These are phyloP conservation scores for Candolleomyces eurysporus DNA, from an alignment of 768 basidiomycete species.

Conservation along the genomic window DNA sequence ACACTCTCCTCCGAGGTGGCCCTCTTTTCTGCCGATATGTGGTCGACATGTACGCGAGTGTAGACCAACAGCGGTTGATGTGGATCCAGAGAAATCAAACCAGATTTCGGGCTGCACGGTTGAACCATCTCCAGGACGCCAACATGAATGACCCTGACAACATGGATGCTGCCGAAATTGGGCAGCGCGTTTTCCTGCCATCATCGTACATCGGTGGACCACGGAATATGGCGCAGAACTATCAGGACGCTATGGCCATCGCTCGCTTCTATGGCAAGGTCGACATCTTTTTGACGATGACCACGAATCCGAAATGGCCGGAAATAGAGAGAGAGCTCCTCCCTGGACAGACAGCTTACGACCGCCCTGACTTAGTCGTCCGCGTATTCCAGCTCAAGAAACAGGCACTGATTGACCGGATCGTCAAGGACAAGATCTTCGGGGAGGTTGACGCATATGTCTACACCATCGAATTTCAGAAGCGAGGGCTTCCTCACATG, in stretches of 20 bases:
- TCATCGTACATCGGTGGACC: slow-evolving; percentile 35
- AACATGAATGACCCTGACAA: slow-evolving; percentile 8
- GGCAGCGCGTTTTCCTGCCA: slow-evolving; percentile 31
- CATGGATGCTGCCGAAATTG: slow-evolving; percentile 29
- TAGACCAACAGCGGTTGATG: slow-evolving; percentile 38
- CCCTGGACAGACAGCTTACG: slow-evolving; percentile 35
- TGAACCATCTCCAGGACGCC: not conserved
- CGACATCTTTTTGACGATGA: slow-evolving; percentile 51
- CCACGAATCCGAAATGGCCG: slow-evolving; percentile 48
- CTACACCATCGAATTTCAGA: slow-evolving; percentile 41
- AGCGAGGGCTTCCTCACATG: slow-evolving; percentile 38
- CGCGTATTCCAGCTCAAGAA: slow-evolving; percentile 47
- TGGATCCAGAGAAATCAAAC: too few species aligned
- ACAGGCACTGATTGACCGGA: slow-evolving; percentile 32
- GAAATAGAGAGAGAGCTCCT: slow-evolving; percentile 40
- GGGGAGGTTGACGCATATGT: slow-evolving; percentile 35
- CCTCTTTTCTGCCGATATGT: slow-evolving; percentile 44
- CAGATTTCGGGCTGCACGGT: too few species aligned
- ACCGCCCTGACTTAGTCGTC: slow-evolving; percentile 49
- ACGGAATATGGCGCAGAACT: slow-evolving; percentile 40
- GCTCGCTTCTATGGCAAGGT: slow-evolving; percentile 30
- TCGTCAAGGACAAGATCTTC: slow-evolving; percentile 38
- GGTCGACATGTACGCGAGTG: slow-evolving; percentile 43
- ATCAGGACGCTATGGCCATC: slow-evolving; percentile 48
- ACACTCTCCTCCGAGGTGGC: slow-evolving; percentile 29